These are phyloP conservation scores for Schrenkiella parvula DNA, from an alignment of 345 rosid genomes.

Conservation along the genomic window DNA sequence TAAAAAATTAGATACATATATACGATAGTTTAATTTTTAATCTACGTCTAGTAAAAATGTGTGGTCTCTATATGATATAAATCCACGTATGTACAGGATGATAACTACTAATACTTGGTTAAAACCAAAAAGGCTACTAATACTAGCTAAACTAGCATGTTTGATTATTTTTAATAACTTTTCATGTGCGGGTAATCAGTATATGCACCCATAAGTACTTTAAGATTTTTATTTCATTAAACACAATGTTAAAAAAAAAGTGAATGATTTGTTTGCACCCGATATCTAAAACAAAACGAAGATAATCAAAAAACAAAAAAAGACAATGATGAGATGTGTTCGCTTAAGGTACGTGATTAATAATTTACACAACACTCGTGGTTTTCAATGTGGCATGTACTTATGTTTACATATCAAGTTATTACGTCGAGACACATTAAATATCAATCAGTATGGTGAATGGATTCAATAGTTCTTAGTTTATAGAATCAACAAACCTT, in stretches of 20 bases:
- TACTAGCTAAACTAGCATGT: not conserved
- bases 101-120: not conserved
- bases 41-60: no score
- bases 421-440: not conserved
- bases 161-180: not conserved
- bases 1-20: not conserved
- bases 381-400: not conserved
- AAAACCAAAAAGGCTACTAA: not conserved
- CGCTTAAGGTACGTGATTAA: not conserved
- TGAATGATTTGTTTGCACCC: no score
- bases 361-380: not conserved
- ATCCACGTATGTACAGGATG: not conserved
- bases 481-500: not conserved
- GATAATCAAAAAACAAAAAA: not conserved
- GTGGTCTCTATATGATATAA: not conserved
- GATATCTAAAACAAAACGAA: no score
- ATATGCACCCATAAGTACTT: not conserved
- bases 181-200: not conserved
- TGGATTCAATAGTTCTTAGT: not conserved
- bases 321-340: conserved; percentile 3
- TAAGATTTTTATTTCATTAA: not conserved
- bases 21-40: not conserved
- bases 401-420: not conserved
- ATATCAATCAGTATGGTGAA: not conserved
- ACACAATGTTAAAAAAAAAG: not conserved